Evolutionary conservation across 2,329 filamentous ascomycete genomes (phyloP).

Genomic region (Scedosporium boydii): DNA sequence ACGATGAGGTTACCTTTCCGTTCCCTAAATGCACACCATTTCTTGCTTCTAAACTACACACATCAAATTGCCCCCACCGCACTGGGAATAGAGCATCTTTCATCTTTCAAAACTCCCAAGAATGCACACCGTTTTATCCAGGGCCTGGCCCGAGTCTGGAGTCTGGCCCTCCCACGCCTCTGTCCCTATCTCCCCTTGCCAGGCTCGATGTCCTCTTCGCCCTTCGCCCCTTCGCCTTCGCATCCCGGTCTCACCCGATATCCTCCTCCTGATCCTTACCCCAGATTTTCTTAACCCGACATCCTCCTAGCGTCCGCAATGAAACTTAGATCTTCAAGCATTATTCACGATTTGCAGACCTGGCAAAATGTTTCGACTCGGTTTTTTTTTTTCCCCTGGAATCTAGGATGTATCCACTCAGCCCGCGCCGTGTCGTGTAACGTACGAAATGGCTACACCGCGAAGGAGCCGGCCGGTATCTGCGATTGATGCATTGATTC

Average conservation of each 20-base stretch:
- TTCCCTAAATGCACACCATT: no score
- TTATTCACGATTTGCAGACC: background rate
- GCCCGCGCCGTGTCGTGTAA: background rate
- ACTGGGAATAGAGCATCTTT: background rate
- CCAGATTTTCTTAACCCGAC: background rate
- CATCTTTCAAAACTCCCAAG: background rate
- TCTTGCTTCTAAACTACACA: no score
- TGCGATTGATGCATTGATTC: no score
- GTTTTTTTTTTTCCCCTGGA: background rate
- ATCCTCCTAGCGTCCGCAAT: background rate
- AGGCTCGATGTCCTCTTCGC: background rate
- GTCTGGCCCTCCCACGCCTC: no score
- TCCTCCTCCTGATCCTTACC: background rate
- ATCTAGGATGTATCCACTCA: background rate
- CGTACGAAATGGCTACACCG: background rate
- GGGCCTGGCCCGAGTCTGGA: no score
- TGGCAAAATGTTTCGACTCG: background rate
- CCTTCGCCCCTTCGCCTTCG: background rate
- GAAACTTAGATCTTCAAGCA: background rate
- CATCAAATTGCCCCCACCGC: no score
- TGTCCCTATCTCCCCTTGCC: background rate
- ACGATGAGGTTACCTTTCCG: no score
- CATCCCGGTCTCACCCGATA: background rate
- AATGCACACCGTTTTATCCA: background rate
- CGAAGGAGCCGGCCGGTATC: no score